Evolutionary conservation across 345 rosid species (phyloP), one percentile per base, ranked within the genome.

Genomic region (Eutrema yunnanense): DNA sequence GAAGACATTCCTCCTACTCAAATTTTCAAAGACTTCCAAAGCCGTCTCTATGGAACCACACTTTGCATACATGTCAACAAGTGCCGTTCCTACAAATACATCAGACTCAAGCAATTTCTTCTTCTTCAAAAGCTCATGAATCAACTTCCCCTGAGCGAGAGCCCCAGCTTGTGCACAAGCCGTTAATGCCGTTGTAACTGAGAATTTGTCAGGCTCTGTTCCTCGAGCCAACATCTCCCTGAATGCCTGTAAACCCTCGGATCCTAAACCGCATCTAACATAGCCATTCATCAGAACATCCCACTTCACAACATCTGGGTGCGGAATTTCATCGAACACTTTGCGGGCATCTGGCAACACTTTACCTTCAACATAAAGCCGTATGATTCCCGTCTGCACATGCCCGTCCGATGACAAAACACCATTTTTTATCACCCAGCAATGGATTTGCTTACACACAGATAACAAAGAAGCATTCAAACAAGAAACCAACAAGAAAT

Each of bases 51-150:
- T 46, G 16, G 76, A 83, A 41, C 91, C 90, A 80, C 88, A 84
- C 65, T 86, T 88, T 6, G 82, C 83, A 77, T 86, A 81, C 90
- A 84, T 86, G 65, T 88, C 86, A 73, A 86, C 84, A 32, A 84
- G 84, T 0, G 90, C 80, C 2, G 88, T 86, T 10, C 88, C 86
- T 2, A 81, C 36, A 78, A 81, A 81, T 1, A 84, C 82, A 67
- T 87, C 90, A 22, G 19, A 43, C 43, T 67, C 76, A 55, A 80
- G n/a, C 42, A 66, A 72, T 16, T 55, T 69, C 48, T 53, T 77
- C 76, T 62, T 81, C 83, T 79, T 77, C 47, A 80, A 2, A 43
- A 80, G 14, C 63, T 86, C 88, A 63, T 86, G 86, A 72, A 88
- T 77, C 92, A 84, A 84, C 62, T 73, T 83, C 63, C 92, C 88